Percentiles rank a stretch among this genome's conserved stretches.
These are phyloP conservation scores for Irpex sp. DNA, from an alignment of 1,284 basidiomycete genomes.

Conservation along the genomic window DNA sequence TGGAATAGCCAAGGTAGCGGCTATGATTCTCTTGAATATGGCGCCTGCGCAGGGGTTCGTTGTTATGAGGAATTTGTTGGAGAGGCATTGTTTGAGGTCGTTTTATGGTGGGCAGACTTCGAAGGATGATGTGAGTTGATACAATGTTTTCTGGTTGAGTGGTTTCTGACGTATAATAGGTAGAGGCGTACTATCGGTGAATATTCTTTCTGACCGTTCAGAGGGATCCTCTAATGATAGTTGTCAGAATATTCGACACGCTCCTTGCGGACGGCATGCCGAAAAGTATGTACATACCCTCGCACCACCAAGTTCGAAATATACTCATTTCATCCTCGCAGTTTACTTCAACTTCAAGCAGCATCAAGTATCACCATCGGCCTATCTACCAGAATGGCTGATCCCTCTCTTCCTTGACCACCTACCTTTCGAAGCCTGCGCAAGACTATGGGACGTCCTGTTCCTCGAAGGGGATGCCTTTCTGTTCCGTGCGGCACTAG, in stretches of 20 bases:
- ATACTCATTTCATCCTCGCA: constrained; percentile 21
- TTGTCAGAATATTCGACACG: constrained; percentile 84
- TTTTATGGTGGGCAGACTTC: constrained; percentile 73
- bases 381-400: constrained; percentile 79
- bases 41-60: constrained; percentile 76
- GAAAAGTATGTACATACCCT: constrained; percentile 56
- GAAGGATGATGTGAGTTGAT: constrained; percentile 73
- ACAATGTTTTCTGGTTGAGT: not conserved
- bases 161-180: constrained; percentile 34
- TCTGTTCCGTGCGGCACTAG: constrained; percentile 77
- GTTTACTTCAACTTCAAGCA: constrained; percentile 96
- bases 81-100: constrained; percentile 79
- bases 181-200: constrained; percentile 72
- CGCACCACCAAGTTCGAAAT: not conserved
- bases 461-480: constrained; percentile 86
- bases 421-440: constrained; percentile 82
- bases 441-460: constrained; percentile 86
- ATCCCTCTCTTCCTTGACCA: constrained; percentile 82
- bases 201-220: constrained; percentile 6
- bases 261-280: constrained; percentile 91
- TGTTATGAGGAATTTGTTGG: constrained; percentile 83
- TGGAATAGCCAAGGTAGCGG: constrained; percentile 72
- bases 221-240: constrained; percentile 11
- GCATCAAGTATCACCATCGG: constrained; percentile 75
- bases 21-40: constrained; percentile 89